Conservation (phyloP, 1,139 yeast species). For the Candida gigantensis region DNA sequence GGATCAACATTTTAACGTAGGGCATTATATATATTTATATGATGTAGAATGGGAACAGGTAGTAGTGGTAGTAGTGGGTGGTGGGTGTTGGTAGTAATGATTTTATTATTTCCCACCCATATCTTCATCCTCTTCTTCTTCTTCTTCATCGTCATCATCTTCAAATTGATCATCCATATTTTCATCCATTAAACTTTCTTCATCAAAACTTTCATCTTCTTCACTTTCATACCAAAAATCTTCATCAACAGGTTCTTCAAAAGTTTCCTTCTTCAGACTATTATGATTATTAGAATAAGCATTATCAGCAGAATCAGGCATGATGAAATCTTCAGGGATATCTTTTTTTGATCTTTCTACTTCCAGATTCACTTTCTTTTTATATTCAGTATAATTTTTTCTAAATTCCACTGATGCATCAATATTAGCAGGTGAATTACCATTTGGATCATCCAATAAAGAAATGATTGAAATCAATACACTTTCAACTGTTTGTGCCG, state of each 20-base stretch:
- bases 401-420: constrained; percentile 95
- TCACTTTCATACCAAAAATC: constrained; percentile 85
- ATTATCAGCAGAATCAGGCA: constrained; percentile 65
- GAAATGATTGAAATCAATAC: constrained; percentile 89
- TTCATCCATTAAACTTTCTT: constrained; percentile 55
- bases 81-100: too few relatives aligned
- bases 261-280: constrained; percentile 42
- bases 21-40: too few relatives aligned
- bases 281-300: constrained; percentile 58
- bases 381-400: constrained; percentile 78
- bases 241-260: constrained; percentile 70
- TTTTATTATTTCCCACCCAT: constrained; percentile 28
- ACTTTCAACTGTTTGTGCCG: constrained; percentile 92
- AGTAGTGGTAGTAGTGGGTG: too few relatives aligned
- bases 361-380: constrained; percentile 74
- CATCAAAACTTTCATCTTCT: constrained; percentile 53
- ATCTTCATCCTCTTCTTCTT: constrained; percentile 40
- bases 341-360: constrained; percentile 82
- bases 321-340: constrained; percentile 80
- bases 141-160: constrained; percentile 58
- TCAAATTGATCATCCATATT: constrained; percentile 57
- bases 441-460: constrained; percentile 89
- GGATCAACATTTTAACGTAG: too few relatives aligned
- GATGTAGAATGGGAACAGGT: too few relatives aligned
- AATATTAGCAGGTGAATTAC: constrained; percentile 91